These are phyloP conservation scores for Suhomyces coccinellae DNA, from an alignment of 1,139 yeast genomes.

Conservation along the genomic window DNA sequence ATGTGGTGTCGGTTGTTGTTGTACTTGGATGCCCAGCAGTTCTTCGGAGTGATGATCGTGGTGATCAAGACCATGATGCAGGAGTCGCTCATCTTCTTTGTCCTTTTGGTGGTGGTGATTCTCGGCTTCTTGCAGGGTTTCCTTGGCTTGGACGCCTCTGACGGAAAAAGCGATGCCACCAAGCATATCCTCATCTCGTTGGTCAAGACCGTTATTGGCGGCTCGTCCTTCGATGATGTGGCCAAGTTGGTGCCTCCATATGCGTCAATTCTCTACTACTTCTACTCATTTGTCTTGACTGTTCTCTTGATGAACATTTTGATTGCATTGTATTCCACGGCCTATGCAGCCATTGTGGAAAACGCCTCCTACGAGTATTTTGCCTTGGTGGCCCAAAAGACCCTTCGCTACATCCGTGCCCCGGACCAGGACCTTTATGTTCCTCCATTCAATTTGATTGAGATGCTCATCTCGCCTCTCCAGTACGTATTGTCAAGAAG, in stretches of 20 bases:
- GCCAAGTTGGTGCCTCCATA: conserved; percentile 79
- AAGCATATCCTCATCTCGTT: conserved; percentile 61
- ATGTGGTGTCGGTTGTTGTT: conserved; percentile 82
- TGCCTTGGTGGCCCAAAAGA: conserved; percentile 82
- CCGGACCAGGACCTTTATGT: conserved; percentile 86
- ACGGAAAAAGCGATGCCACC: conserved; percentile 79
- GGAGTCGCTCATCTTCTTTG: conserved; percentile 79
- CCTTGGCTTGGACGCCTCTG: conserved; percentile 83
- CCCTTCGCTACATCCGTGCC: conserved; percentile 79
- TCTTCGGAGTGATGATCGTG: conserved; percentile 88
- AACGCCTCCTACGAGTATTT: conserved; percentile 83
- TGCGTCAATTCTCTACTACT: conserved; percentile 73
- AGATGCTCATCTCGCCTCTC: conserved; percentile 46
- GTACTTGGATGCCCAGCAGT: conserved; percentile 74
- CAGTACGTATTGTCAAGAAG: conserved; percentile 28
- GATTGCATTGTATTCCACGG: conserved; percentile 82
- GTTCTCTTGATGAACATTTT: conserved; percentile 77
- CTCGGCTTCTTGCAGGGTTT: conserved; percentile 86
- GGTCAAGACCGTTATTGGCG: conserved; percentile 70
- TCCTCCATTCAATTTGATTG: conserved; percentile 81
- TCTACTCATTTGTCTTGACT: conserved; percentile 71
- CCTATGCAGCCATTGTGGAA: conserved; percentile 77
- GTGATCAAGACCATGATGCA: conserved; percentile 84
- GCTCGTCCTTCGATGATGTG: conserved; percentile 70
- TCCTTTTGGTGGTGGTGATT: conserved; percentile 66